Evolutionary conservation across 31 red algal species (phyloP), one percentile per base, ranked within the genome.

Genomic region (Asparagopsis taxiformis): DNA sequence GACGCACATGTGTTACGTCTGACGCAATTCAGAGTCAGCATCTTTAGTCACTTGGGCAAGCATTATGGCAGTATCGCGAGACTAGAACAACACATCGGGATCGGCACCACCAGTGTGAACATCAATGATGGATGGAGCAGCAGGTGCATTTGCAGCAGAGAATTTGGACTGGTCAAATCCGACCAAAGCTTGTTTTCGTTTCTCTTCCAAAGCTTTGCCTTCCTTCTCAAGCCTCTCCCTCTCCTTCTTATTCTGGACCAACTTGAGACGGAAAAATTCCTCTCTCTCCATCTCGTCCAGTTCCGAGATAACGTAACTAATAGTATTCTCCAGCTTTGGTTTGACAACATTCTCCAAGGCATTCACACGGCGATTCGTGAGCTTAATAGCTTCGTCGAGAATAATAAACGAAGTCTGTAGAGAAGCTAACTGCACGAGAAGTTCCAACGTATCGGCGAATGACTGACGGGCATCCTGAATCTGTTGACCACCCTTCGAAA

Each of bases 191-290:
- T 71, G 79, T 62, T 82, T 88, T 60, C 75, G 69, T 48, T 66
- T 70, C 34, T 84, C 85, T 31, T 74, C 65, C 51, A 77, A 51
- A 22, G 48, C 82, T 52, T 79, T 62, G 1, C 65, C 91, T 50
- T 91, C 74, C 59, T 48, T 36, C 11, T 10, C 70, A 16, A 73
- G 23, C 58, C 51, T 75, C 65, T 93, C 95, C 13, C 67, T 57
- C 17, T 98, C 90, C 74, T 98, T 98, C 72, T 90, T 86, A 71
- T 98, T 98, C 75, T 98, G 95, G 37, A 98, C 84, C 23, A 98
- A 63, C 59, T 98, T 98, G 35, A 98, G 79, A 25, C 95, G 75
- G 72, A 98, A 98, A 55, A 98, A 98, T 62, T 98, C 95, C 65
- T 98, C 95, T 25, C 95, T 64, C 73, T 98, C 95, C 84, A 93